A percentile compares a stretch with the other conserved stretches of the same genome.
phyloP scores from a whole-genome alignment of 371 early-diverging fungal genomes.

The Apophysomyces elegans region DNA sequence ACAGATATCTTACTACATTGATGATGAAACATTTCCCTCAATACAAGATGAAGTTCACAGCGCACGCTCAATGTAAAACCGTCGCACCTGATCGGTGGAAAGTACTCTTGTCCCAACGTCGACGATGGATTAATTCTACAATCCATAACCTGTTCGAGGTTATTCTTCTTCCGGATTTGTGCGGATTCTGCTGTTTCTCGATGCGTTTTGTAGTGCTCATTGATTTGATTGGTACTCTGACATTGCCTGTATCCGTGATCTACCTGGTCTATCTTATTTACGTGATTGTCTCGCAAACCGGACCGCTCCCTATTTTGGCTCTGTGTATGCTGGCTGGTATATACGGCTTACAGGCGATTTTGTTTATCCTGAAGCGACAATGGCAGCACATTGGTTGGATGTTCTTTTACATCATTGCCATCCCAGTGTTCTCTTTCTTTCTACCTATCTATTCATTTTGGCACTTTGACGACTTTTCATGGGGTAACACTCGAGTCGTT shows the following conservation, averaged over 20 bases:
- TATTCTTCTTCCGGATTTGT: constrained; percentile 85
- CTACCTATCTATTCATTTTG: constrained; percentile 80
- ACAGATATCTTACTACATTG: constrained; percentile 94
- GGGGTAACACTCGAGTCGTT: constrained; percentile 89
- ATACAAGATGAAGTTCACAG: constrained; percentile 92
- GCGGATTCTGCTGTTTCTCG: constrained; percentile 95
- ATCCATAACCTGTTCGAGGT: constrained; percentile 94
- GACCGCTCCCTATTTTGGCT: constrained; percentile 62
- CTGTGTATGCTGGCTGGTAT: constrained; percentile 74
- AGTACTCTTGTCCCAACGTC: constrained; percentile 91
- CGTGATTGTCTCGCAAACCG: constrained; percentile 51
- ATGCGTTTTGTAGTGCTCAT: constrained; percentile 97
- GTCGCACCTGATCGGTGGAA: constrained; percentile 88
- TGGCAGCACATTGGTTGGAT: constrained; percentile 88
- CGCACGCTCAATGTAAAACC: constrained; percentile 90
- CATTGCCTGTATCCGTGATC: constrained; percentile 90
- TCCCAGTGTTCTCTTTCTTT: constrained; percentile 78
- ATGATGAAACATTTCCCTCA: constrained; percentile 95
- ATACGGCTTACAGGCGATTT: constrained; percentile 87
- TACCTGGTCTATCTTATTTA: constrained; percentile 51
- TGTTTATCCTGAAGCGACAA: constrained; percentile 84
- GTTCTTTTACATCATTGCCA: constrained; percentile 83
- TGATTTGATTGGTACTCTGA: constrained; percentile 94
- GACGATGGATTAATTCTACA: constrained; percentile 99
- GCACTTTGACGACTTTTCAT: constrained; percentile 90